Percentiles rank a stretch among this genome's conserved stretches.
phyloP scores from a whole-genome alignment of 2,329 filamentous ascomycete genomes.

The Alternaria hordeiaustralica region DNA sequence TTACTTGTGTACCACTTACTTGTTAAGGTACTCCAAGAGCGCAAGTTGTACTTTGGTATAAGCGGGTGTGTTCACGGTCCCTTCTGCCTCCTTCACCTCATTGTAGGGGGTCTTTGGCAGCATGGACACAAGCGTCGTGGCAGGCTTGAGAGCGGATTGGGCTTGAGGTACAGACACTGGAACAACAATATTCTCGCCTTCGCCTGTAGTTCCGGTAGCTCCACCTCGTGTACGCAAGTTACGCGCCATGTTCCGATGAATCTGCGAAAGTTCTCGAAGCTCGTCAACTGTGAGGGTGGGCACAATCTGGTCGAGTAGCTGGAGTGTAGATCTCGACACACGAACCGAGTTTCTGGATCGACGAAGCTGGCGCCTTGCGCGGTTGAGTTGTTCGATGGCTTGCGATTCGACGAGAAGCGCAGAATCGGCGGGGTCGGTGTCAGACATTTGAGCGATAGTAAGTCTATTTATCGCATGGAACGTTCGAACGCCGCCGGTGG shows the following conservation, averaged over 20 bases:
- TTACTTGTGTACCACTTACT: background rate
- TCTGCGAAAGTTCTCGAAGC: background rate
- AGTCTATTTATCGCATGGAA: background rate
- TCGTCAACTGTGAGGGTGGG: background rate
- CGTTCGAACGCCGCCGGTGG: background rate
- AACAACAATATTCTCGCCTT: background rate
- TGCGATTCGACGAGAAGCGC: background rate
- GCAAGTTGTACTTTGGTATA: slow-evolving; percentile 27
- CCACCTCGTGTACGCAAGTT: background rate
- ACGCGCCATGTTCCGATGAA: background rate
- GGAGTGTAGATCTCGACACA: background rate
- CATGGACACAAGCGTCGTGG: slow-evolving; percentile 13
- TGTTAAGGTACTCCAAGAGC: slow-evolving; percentile 20
- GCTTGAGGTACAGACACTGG: background rate
- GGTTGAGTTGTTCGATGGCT: background rate
- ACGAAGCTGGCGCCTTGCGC: background rate
- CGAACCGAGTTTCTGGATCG: background rate
- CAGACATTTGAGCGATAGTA: slow-evolving; percentile 18
- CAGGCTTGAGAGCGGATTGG: background rate
- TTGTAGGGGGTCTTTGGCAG: slow-evolving; percentile 24
- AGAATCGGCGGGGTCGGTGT: background rate
- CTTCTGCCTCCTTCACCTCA: slow-evolving; percentile 19
- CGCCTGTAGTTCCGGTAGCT: background rate
- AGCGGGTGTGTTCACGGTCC: slow-evolving; percentile 12
- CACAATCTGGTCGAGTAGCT: background rate